Percentiles rank a stretch among this genome's conserved stretches.
Evolutionary conservation across 768 basidiomycete species (phyloP).

Genomic region (Russula ochroleuca): DNA sequence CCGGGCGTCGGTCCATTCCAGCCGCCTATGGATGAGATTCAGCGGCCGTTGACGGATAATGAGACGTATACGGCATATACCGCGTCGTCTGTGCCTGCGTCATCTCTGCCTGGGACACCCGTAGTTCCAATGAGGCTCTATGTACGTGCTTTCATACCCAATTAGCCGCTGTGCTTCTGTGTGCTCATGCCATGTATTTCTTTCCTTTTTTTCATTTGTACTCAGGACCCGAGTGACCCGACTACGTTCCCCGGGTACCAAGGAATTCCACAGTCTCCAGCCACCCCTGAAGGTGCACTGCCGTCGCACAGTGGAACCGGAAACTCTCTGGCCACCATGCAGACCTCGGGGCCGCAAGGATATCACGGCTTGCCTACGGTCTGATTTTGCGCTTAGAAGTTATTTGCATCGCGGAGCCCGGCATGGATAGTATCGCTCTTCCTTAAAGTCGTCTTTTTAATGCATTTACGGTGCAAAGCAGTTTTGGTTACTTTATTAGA

Average conservation of each 20-base stretch:
- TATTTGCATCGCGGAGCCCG: neutral
- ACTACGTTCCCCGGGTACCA: conserved; percentile 11
- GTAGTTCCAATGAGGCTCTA: conserved; percentile 3
- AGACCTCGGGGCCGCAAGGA: neutral
- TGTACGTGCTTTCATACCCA: neutral
- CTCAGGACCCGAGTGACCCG: conserved; percentile 14
- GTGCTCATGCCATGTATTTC: no score
- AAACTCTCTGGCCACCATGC: neutral
- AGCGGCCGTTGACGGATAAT: neutral
- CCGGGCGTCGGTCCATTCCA: neutral
- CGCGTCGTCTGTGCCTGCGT: neutral
- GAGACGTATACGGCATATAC: neutral
- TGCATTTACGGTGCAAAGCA: neutral
- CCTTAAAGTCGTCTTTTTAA: neutral
- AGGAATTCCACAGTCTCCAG: neutral
- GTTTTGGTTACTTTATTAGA: neutral
- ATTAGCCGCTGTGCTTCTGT: neutral
- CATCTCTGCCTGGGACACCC: conserved; percentile 3
- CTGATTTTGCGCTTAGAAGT: neutral
- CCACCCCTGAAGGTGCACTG: neutral
- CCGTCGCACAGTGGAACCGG: neutral
- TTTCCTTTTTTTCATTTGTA: no score
- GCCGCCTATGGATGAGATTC: neutral
- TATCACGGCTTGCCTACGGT: conserved; percentile 9
- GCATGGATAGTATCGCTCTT: neutral